Base-by-base conservation (phyloP, 2,329 filamentous ascomycete genomes). In the Exophiala mesophila region DNA sequence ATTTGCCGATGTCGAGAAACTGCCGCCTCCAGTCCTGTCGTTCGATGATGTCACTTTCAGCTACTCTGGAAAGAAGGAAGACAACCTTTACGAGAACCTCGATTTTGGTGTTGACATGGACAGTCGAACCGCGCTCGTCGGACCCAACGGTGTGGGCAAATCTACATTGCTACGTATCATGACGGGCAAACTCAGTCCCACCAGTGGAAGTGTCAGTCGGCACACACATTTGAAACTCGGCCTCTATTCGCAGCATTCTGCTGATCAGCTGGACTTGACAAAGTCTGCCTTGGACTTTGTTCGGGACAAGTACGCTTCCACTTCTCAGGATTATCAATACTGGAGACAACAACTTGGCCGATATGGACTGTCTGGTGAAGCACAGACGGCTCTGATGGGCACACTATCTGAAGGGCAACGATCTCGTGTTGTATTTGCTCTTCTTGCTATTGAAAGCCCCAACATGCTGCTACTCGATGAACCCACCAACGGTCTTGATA, bases 101-200 rank as follows among this genome's bases (percentile, higher is more conserved):
- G 92, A 98, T 65, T 85, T 98, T 52, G 92, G 92, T 80, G 92
- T 98, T 59, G 94, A 98, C 70, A 98, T 98, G 92, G 92, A 98
- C 74, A 96, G 89, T 50, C 83, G 92, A 72, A 94, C 89, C 34
- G 90, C 90, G 35, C 83, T 98, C 49, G 92, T 98, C 63, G 92
- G 92, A 47, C 92, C 92, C 65, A 97, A 97, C 70, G 92, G 92
- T 88, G 92, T 97, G 46, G 92, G 92, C 67, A 98, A 98, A 76
- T 97, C 92, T 17, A 97, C 92, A 10, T 78, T 97, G 44, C 82
- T 98, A 52, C 85, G 87, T 57, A 81, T 98, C 57, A 97, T 98
- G 87, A 97, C 90, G 10, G 89, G 88, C 68, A 88, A 92, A 72
- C 80, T 97, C 40, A 88, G 82, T 21, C 85, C 92, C 32, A 95